Percentiles rank a stretch among this genome's conserved stretches.
These are phyloP conservation scores for Tricholoma terreum DNA, from an alignment of 768 basidiomycete genomes.

Conservation along the genomic window DNA sequence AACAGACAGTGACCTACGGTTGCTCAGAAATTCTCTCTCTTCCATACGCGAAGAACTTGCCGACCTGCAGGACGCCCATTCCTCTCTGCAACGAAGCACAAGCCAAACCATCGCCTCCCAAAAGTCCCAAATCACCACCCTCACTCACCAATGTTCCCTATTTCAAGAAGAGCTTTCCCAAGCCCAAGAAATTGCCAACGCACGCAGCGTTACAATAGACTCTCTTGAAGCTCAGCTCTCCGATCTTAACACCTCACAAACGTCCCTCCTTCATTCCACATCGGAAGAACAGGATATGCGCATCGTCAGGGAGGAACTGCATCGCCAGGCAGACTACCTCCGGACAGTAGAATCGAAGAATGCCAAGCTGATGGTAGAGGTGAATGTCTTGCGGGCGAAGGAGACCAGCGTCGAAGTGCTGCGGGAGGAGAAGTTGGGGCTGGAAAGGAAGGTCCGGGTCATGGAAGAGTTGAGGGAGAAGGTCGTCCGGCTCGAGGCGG, in stretches of 20 bases:
- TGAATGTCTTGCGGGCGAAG: constrained; percentile 50
- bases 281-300: constrained; percentile 50
- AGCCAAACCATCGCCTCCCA: constrained; percentile 49
- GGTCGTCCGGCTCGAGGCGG: constrained; percentile 1
- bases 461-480: constrained; percentile 22
- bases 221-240: constrained; percentile 49
- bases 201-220: constrained; percentile 38
- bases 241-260: constrained; percentile 36
- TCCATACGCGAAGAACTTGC: constrained; percentile 54
- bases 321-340: constrained; percentile 60
- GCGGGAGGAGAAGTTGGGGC: constrained; percentile 49
- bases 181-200: constrained; percentile 37
- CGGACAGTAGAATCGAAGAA: constrained; percentile 60
- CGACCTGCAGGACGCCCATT: constrained; percentile 58
- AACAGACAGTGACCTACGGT: constrained; percentile 48
- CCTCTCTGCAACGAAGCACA: constrained; percentile 44
- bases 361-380: constrained; percentile 49
- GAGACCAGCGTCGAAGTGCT: constrained; percentile 66
- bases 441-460: background rate
- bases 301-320: constrained; percentile 65
- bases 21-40: constrained; percentile 46
- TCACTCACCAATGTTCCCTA: constrained; percentile 42
- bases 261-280: constrained; percentile 29
- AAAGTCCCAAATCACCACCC: constrained; percentile 46
- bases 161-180: constrained; percentile 49